These are phyloP conservation scores for Fusarium sp. DNA, from an alignment of 2,329 filamentous ascomycete species.

Conservation along the genomic window DNA sequence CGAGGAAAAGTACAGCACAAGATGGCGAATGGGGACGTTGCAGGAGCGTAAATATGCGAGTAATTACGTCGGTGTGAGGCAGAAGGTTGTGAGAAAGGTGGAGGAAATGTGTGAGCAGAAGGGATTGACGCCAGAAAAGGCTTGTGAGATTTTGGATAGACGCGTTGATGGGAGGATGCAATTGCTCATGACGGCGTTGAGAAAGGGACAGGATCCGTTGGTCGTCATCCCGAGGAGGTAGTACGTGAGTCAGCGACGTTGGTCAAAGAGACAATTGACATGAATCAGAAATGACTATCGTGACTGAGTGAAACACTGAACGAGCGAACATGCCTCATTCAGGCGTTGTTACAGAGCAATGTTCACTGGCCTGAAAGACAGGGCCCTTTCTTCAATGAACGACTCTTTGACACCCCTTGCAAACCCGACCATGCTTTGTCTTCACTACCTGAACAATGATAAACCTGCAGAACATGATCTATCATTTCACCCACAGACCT, in stretches of 20 bases:
- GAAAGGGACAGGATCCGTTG: conserved; percentile 37
- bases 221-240: conserved; percentile 20
- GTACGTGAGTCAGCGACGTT: neutral
- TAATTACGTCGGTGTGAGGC: conserved; percentile 42
- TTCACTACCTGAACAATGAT: neutral
- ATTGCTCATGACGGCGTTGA: conserved; percentile 33
- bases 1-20: conserved; percentile 31
- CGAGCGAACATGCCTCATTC: neutral
- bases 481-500: neutral
- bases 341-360: neutral
- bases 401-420: neutral
- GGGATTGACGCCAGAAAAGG: neutral
- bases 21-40: conserved; percentile 31
- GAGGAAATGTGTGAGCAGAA: conserved; percentile 27
- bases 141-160: conserved; percentile 29
- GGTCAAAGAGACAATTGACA: neutral
- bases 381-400: neutral
- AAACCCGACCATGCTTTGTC: neutral
- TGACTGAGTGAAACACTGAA: neutral
- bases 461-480: neutral
- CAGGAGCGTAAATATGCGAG: conserved; percentile 42
- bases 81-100: conserved; percentile 34
- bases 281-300: neutral
- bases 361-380: neutral
- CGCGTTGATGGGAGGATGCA: conserved; percentile 41